A percentile compares a stretch with the other conserved stretches of the same genome.
phyloP scores from a whole-genome alignment of 179 eudicot genomes.

The Gypsophila paniculata region DNA sequence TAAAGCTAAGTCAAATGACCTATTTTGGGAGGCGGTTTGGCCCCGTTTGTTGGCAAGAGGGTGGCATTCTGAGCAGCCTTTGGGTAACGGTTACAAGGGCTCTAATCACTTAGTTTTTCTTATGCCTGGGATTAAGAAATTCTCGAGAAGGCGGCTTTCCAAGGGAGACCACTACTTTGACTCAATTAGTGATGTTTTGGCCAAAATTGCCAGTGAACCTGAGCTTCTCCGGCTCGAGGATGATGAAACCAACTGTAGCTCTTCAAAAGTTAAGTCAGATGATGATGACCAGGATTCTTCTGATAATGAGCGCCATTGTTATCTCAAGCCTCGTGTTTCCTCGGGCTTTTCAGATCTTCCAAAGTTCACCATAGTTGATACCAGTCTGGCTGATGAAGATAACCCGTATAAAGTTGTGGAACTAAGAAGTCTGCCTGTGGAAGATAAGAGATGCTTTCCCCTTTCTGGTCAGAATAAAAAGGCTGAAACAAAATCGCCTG shows the following conservation, averaged over 20 bases:
- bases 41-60: slow-evolving; percentile 83
- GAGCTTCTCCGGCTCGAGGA: slow-evolving; percentile 47
- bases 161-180: slow-evolving; percentile 68
- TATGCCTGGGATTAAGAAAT: slow-evolving; percentile 61
- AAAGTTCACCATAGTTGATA: slow-evolving; percentile 50
- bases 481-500: background rate
- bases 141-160: slow-evolving; percentile 53
- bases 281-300: slow-evolving; percentile 31
- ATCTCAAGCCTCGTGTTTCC: slow-evolving; percentile 46
- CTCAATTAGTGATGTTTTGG: slow-evolving; percentile 55
- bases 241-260: slow-evolving; percentile 33
- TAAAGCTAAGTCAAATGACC: slow-evolving; percentile 72
- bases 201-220: slow-evolving; percentile 58
- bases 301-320: slow-evolving; percentile 39
- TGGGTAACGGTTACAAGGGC: slow-evolving; percentile 19
- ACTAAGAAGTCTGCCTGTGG: slow-evolving; percentile 39
- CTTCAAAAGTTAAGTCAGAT: slow-evolving; percentile 22
- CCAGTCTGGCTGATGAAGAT: slow-evolving; percentile 37
- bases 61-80: slow-evolving; percentile 85
- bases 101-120: slow-evolving; percentile 69
- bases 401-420: slow-evolving; percentile 36
- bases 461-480: background rate
- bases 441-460: slow-evolving; percentile 15
- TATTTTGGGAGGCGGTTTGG: slow-evolving; percentile 96
- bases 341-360: slow-evolving; percentile 20